Percentiles rank a stretch among this genome's conserved stretches.
These are phyloP conservation scores for Cyberlindnera mississippiensis DNA, from an alignment of 805 yeast genomes.

Conservation along the genomic window DNA sequence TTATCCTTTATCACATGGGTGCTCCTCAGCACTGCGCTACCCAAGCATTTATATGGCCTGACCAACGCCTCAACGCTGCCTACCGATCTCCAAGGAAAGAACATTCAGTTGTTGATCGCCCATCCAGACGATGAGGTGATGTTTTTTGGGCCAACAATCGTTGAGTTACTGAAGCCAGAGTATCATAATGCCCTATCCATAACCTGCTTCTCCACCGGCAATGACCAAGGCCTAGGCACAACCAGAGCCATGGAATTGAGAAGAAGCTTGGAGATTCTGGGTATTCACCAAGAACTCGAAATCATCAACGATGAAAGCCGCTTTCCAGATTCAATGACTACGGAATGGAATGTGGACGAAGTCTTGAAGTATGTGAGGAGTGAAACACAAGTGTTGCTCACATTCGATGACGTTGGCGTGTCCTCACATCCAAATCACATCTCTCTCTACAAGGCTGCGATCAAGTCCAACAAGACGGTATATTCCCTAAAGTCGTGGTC, in stretches of 20 bases:
- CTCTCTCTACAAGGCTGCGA: slow-evolving; percentile 49
- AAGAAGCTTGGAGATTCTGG: slow-evolving; percentile 51
- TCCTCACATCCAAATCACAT: slow-evolving; percentile 87
- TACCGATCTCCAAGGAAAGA: slow-evolving; percentile 5
- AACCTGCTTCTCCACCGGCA: slow-evolving; percentile 74
- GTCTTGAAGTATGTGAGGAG: slow-evolving; percentile 37
- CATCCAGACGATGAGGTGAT: slow-evolving; percentile 99
- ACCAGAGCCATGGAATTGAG: slow-evolving; percentile 57
- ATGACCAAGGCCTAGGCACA: slow-evolving; percentile 68
- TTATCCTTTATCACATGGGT: too few relatives aligned
- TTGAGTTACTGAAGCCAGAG: slow-evolving; percentile 44
- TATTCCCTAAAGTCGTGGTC: slow-evolving; percentile 32
- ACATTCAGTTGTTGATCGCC: slow-evolving; percentile 61
- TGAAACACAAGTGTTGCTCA: slow-evolving; percentile 44
- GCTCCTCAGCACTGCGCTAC: too few relatives aligned
- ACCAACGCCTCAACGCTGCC: background rate
- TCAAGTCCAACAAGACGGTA: slow-evolving; percentile 15
- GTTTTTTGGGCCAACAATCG: slow-evolving; percentile 85
- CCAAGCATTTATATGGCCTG: too few relatives aligned
- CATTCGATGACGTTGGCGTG: slow-evolving; percentile 82
- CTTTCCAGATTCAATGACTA: slow-evolving; percentile 65
- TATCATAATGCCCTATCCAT: slow-evolving; percentile 51
- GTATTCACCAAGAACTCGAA: slow-evolving; percentile 35
- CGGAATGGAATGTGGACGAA: slow-evolving; percentile 52
- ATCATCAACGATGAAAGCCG: slow-evolving; percentile 44